Base-by-base conservation (phyloP, 1,284 basidiomycete species). In the Xanthoconium separans region DNA sequence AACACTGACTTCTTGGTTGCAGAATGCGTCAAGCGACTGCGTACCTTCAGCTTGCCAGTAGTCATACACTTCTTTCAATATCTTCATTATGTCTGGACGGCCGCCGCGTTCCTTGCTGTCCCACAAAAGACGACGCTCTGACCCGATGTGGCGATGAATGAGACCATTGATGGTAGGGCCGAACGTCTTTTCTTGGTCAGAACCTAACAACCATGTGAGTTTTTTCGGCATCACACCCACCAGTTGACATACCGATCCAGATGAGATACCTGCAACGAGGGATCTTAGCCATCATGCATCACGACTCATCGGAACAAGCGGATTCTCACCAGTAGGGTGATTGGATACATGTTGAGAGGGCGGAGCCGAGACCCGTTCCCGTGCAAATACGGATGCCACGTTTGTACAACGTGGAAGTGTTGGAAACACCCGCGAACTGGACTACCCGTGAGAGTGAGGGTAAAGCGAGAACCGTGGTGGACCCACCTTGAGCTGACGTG, bases 341-440 rank as follows among this genome's bases (percentile, higher is more conserved):
- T 66, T 89, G 87, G 37, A 88, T 74, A 61, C 85, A 89, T n/a
- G 87, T 90, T n/a, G 87, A 84, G 33, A 89, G 77, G 3, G 85
- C 87, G 36, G 87, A 85, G 33, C 87, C 88, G 50, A 90, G 80
- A 56, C 88, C 88, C 12, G 88, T 89, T 46, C 87, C 87, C 2
- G 87, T 90, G 69, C 87, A 90, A 55, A 90, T 80, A 61, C 87
- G 84, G 58, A 90, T 81, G 24, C 87, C 88, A 58, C 87, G 82
- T 56, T 77, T 86, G 71, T 91, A 91, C 15, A 91, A 64, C 1
- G 75, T 80, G 7, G 87, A 89, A 2, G 87, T 89, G 65, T 91
- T 87, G 24, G 88, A 89, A 40, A 91, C 85, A 56, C 87, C 89
- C 18, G 88, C 89, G 60, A 90, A 83, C 85, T 87, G 57, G 44